Evolutionary conservation across 345 rosid species (phyloP).

Genomic region (Brassica napus): Da-Ae NC_063448.1:5526001-5526500

Average conservation of each 20-base stretch:
- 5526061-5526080: background rate
- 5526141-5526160: background rate
- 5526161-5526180: background rate
- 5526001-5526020: background rate
- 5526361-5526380: background rate
- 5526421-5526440: background rate
- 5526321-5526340: background rate
- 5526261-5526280: background rate
- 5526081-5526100: background rate
- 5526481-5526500: background rate
- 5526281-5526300: background rate
- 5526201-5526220: too few species aligned
- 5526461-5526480: background rate
- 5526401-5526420: background rate
- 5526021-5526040: background rate
- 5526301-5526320: background rate
- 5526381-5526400: background rate
- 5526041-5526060: background rate
- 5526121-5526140: background rate
- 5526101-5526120: background rate
- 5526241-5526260: too few species aligned
- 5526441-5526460: background rate
- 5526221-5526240: too few species aligned
- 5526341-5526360: background rate
- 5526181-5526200: too few species aligned